Percentiles rank a stretch among this genome's conserved stretches.
These are phyloP conservation scores for California macrophylla DNA, from an alignment of 441 rosid species.

Conservation along the genomic window DNA sequence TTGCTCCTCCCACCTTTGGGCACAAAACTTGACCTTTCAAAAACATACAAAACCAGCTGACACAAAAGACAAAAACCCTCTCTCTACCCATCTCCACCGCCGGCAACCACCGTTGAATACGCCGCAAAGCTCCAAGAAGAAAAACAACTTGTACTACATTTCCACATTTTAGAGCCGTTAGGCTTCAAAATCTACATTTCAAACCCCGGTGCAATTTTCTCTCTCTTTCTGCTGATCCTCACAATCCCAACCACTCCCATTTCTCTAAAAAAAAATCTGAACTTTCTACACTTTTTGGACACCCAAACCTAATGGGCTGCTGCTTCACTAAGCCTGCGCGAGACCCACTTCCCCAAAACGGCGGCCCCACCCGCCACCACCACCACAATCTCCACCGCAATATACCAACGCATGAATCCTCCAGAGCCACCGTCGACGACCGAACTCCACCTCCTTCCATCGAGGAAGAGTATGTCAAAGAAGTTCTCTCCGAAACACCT, in stretches of 20 bases:
- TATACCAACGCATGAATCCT: not conserved
- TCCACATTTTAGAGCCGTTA: not conserved
- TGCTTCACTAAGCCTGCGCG: slow-evolving; percentile 18
- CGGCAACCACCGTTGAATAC: not conserved
- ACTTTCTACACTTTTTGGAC: not conserved
- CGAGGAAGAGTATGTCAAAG: slow-evolving; percentile 72
- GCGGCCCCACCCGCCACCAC: not conserved
- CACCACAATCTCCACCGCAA: not conserved
- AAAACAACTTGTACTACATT: not conserved
- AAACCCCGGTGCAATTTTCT: not conserved
- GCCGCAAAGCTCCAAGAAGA: not conserved
- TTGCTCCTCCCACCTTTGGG: too few relatives aligned
- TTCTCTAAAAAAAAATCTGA: not conserved
- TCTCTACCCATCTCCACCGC: not conserved
- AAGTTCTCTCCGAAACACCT: slow-evolving; percentile 55
- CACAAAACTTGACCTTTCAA: not conserved
- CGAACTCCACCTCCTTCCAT: slow-evolving; percentile 25
- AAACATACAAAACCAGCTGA: not conserved
- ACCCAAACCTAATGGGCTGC: slow-evolving; percentile 40
- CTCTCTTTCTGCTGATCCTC: not conserved
- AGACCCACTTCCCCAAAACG: not conserved
- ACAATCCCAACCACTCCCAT: not conserved
- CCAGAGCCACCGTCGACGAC: slow-evolving; percentile 2
- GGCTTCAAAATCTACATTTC: not conserved
- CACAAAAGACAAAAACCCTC: not conserved